Evolutionary conservation across 495 filamentous ascomycete genomes (phyloP).

Genomic region (Lepidopterella palustris): DNA sequence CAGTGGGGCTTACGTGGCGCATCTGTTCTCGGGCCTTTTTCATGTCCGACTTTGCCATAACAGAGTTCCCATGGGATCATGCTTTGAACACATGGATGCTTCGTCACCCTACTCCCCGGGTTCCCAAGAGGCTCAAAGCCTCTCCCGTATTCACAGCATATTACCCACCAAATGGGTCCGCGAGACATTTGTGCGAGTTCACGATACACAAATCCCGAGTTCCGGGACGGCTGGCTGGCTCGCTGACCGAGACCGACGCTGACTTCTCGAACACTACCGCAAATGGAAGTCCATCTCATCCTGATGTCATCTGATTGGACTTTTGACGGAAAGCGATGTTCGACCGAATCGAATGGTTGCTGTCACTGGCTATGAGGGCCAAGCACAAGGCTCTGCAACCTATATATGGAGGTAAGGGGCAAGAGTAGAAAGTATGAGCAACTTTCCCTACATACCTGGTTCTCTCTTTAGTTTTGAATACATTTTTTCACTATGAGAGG

Average conservation of each 20-base stretch:
- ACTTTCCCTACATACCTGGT: not conserved
- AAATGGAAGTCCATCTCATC: not conserved
- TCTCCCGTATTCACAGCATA: no score
- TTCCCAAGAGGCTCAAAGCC: no score
- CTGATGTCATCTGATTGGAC: not conserved
- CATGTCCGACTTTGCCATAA: no score
- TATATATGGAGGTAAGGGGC: not conserved
- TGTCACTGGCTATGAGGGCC: not conserved
- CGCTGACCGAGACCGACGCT: not conserved
- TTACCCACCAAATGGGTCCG: not conserved
- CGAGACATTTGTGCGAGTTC: not conserved
- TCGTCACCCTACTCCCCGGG: no score
- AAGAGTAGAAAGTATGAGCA: not conserved
- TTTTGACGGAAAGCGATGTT: not conserved
- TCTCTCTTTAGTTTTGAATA: not conserved
- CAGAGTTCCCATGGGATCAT: no score
- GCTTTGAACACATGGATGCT: no score
- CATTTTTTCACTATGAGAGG: not conserved
- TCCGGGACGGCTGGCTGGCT: not conserved
- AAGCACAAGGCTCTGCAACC: not conserved
- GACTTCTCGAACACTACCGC: not conserved
- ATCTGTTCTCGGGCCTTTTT: no score
- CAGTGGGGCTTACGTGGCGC: no score
- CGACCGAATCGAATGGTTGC: not conserved
- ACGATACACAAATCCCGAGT: conserved; percentile 11